Percentiles rank a stretch among this genome's conserved stretches.
phyloP scores from a whole-genome alignment of 495 filamentous ascomycete genomes.

The Talaromyces borbonicus region DNA sequence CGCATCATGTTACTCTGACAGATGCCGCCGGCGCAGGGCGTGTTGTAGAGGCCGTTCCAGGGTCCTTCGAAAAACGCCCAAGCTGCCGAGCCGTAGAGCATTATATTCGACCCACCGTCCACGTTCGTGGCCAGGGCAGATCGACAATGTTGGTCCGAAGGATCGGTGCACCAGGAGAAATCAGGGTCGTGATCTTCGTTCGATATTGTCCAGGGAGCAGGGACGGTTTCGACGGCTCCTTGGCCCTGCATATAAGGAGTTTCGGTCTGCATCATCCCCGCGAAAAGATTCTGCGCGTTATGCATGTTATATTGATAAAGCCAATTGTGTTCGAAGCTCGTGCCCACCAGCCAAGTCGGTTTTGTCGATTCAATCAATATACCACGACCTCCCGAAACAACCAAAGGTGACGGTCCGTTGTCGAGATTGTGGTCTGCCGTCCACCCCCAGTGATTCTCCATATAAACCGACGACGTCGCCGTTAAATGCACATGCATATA shows the following conservation, averaged over 20 bases:
- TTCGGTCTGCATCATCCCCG: constrained; percentile 23
- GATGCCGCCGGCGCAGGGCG: constrained; percentile 1
- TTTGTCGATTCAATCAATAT: constrained; percentile 23
- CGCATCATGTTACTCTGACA: constrained; percentile 11
- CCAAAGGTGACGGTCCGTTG: constrained; percentile 9
- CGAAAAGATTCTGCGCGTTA: constrained; percentile 25
- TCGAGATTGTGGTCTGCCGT: constrained; percentile 34
- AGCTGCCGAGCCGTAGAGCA: constrained; percentile 32
- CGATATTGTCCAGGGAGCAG: constrained; percentile 20
- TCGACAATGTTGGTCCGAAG: constrained; percentile 15
- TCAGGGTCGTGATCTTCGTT: constrained; percentile 24
- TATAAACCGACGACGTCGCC: constrained; percentile 29
- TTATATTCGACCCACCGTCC: constrained; percentile 27
- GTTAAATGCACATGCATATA: constrained; percentile 31
- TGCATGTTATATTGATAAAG: constrained; percentile 29
- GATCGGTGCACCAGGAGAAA: constrained; percentile 11
- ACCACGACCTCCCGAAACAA: constrained; percentile 30
- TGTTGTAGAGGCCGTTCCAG: constrained; percentile 7
- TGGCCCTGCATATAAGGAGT: constrained; percentile 24
- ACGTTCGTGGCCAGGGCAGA: constrained; percentile 17
- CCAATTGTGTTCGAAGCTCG: constrained; percentile 22
- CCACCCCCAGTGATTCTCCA: constrained; percentile 41
- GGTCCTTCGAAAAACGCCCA: constrained; percentile 28
- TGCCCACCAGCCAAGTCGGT: constrained; percentile 17
- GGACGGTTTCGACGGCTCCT: constrained; percentile 11